Evolutionary conservation across 2,329 filamentous ascomycete genomes (phyloP), one percentile per base, ranked within the genome.

Genomic region (Trichophyton simii): DNA sequence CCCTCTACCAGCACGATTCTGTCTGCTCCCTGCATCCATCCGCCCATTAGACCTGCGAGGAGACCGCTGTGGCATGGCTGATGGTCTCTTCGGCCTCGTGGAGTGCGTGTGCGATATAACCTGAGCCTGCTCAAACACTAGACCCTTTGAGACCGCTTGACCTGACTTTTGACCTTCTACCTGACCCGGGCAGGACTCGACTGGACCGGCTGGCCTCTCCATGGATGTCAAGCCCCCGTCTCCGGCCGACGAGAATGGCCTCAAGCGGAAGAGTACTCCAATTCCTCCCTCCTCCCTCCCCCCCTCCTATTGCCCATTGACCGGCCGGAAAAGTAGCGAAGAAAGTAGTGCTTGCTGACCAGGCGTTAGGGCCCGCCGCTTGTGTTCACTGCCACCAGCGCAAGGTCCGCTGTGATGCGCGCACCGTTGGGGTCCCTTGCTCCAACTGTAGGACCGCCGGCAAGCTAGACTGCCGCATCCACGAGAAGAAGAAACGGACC

Each of bases 351-450:
- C 11, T 31, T 22, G n/a, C 44, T 60, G 59, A 52, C 38, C 7
- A 20, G 15, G 13, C 41, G 8, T 28, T 67, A 74, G 72, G 72
- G 59, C 72, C 73, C n/a, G 74, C 70, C 25, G 79, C 79, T 41
- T 81, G 79, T 63, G 68, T 78, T 46, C 72, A 75, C 63, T 81
- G 79, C 60, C 79, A 81, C 68, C 76, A 75, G 58, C 76, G 78
- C 61, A 81, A 81, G 67, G 76, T 81, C 58, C 76, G 77, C 63
- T 81, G 79, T 64, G 79, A 81, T 68, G 75, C 80, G 52, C 73
- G 78, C 60, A 65, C 72, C 20, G 76, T 77, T 36, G 79, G 79
- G 13, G 65, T 75, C 0, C 79, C 79, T 0, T 81, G 79, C 65
- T 76, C 78, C 59, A 80, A 79, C 64, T 81, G 79, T 62, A 71